phyloP scores from a whole-genome alignment of 169 alveolate species.

The Pseudocohnilembus persalinus region DNA sequence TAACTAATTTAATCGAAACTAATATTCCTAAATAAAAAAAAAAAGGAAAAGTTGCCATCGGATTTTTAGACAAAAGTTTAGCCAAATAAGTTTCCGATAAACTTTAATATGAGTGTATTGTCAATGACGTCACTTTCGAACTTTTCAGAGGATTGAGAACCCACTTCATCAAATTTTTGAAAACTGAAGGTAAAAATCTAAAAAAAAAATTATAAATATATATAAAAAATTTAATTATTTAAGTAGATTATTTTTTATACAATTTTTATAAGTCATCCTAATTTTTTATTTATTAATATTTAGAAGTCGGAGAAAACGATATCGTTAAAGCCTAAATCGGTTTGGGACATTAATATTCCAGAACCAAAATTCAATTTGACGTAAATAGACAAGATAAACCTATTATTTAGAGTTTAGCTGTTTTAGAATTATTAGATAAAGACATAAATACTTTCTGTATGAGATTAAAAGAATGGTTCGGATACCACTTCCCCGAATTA shows the following conservation, averaged over 20 bases:
- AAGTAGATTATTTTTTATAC: too few species aligned
- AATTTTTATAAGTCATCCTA: too few species aligned
- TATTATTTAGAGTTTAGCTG: constrained; percentile 95
- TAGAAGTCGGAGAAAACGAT: constrained; percentile 75
- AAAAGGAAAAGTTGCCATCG: constrained; percentile 30
- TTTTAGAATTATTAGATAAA: constrained; percentile 95
- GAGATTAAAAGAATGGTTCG: constrained; percentile 98
- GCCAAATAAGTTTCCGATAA: constrained; percentile 22
- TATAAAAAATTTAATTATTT: too few species aligned
- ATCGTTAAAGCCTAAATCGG: constrained; percentile 91
- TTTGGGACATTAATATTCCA: constrained; percentile 94
- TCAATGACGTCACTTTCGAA: constrained; percentile 37
- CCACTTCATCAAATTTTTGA: constrained; percentile 67
- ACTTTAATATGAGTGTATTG: constrained; percentile 16
- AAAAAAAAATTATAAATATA: too few species aligned
- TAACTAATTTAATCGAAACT: constrained; percentile 54
- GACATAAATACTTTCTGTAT: constrained; percentile 95
- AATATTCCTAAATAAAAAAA: constrained; percentile 65
- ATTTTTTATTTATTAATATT: constrained; percentile 6
- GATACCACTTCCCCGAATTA: constrained; percentile 99
- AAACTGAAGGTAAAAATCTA: constrained; percentile 41
- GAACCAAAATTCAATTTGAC: constrained; percentile 93
- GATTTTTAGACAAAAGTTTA: constrained; percentile 10
- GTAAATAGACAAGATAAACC: constrained; percentile 98
- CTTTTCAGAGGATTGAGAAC: constrained; percentile 91